Percentiles rank a stretch among this genome's conserved stretches.
Conservation (phyloP, 768 basidiomycete genomes). For the Lanmaoa rubissima region DNA sequence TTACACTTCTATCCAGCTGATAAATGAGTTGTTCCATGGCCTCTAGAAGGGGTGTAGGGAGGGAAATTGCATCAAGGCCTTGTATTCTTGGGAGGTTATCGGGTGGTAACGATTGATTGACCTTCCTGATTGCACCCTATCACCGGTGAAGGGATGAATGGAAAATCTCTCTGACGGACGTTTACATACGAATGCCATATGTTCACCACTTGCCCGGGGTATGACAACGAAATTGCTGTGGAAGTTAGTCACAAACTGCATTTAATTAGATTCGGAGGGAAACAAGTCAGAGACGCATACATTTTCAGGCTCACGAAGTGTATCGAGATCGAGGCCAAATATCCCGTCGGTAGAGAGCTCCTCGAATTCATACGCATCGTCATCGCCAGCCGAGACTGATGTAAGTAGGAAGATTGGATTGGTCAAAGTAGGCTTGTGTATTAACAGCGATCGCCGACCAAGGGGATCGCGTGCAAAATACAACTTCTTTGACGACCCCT, state of each 20-base stretch:
- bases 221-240: conserved; percentile 17
- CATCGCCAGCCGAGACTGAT: conserved; percentile 59
- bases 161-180: background rate
- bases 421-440: conserved; percentile 52
- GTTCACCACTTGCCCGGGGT: conserved; percentile 19
- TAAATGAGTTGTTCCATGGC: conserved; percentile 51
- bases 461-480: conserved; percentile 83
- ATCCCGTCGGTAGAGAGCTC: conserved; percentile 62
- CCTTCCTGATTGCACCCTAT: conserved; percentile 44
- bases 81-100: conserved; percentile 36
- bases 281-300: conserved; percentile 22
- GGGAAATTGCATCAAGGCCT: conserved; percentile 27
- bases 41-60: conserved; percentile 24
- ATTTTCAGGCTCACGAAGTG: conserved; percentile 19
- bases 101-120: conserved; percentile 51
- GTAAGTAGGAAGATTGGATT: conserved; percentile 59
- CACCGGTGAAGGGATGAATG: background rate
- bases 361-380: conserved; percentile 48
- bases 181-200: conserved; percentile 25
- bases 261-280: background rate
- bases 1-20: conserved; percentile 65
- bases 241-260: conserved; percentile 24
- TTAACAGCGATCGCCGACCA: conserved; percentile 80
- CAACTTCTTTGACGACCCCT: conserved; percentile 47
- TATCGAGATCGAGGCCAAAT: conserved; percentile 49